Conservation (phyloP, 805 yeast genomes). For the Hanseniaspora hatyaiensis region DNA sequence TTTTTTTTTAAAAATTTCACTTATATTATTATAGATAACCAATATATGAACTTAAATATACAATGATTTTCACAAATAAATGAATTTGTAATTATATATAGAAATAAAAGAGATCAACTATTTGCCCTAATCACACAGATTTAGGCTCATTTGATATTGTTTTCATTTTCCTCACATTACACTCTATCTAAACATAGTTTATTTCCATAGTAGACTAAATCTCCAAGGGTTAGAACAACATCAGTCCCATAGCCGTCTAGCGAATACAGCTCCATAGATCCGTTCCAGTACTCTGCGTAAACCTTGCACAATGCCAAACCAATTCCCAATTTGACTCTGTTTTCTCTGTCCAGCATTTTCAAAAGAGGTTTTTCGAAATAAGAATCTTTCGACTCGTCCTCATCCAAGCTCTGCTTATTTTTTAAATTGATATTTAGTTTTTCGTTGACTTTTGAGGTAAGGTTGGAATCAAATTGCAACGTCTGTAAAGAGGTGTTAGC, state of each 20-base stretch:
- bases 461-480: conserved; percentile 11
- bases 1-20: too few relatives aligned
- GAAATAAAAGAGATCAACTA: too few relatives aligned
- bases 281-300: conserved; percentile 95
- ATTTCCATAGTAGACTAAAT: conserved; percentile 58
- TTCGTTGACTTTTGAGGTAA: conserved; percentile 5
- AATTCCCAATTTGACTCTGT: conserved; percentile 65
- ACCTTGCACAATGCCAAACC: conserved; percentile 89
- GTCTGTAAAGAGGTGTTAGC: conserved; percentile 31
- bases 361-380: conserved; percentile 39
- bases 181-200: conserved; percentile 64
- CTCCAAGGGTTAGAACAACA: conserved; percentile 65
- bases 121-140: too few relatives aligned
- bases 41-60: too few relatives aligned
- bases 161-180: conserved; percentile 36
- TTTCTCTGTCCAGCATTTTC: conserved; percentile 58
- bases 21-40: too few relatives aligned
- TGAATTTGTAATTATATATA: too few relatives aligned
- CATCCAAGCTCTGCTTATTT: conserved; percentile 18
- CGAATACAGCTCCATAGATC: conserved; percentile 68
- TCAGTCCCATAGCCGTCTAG: conserved; percentile 89
- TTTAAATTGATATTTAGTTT: conserved; percentile 8
- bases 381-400: conserved; percentile 27
- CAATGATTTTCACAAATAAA: too few relatives aligned
- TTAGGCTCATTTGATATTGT: too few relatives aligned